phyloP scores from a whole-genome alignment of 2,329 filamentous ascomycete species.

The Fusarium sp. region DNA sequence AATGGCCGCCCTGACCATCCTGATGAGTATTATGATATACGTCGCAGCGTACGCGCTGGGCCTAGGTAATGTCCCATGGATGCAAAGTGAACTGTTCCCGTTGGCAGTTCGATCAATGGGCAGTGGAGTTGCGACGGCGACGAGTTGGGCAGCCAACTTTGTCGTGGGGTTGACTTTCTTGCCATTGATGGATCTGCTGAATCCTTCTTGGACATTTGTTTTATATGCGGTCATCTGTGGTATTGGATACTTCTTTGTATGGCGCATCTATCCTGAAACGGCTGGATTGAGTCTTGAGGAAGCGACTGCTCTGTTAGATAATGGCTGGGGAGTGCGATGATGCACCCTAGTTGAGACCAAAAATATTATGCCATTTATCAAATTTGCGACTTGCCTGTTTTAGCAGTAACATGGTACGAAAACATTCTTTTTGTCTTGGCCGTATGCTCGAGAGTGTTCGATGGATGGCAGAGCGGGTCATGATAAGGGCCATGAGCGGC shows the following conservation, averaged over 20 bases:
- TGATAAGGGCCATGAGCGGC: slow-evolving; percentile 4
- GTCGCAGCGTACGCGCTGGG: slow-evolving; percentile 89
- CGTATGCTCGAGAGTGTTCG: slow-evolving; percentile 26
- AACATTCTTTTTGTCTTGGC: slow-evolving; percentile 11
- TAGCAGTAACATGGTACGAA: slow-evolving; percentile 10
- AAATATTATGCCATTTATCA: neutral
- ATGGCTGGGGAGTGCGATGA: slow-evolving; percentile 78
- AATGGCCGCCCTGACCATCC: slow-evolving; percentile 68
- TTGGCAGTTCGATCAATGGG: slow-evolving; percentile 79
- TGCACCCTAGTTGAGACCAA: slow-evolving; percentile 6
- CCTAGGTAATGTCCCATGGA: slow-evolving; percentile 94
- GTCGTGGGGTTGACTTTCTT: slow-evolving; percentile 88
- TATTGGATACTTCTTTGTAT: slow-evolving; percentile 75
- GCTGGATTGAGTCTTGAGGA: slow-evolving; percentile 85
- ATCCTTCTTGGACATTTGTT: slow-evolving; percentile 81
- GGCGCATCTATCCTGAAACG: slow-evolving; percentile 87
- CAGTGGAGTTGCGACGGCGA: slow-evolving; percentile 79
- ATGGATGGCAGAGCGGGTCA: slow-evolving; percentile 7
- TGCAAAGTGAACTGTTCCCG: slow-evolving; percentile 93
- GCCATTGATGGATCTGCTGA: slow-evolving; percentile 83
- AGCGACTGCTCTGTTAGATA: slow-evolving; percentile 75
- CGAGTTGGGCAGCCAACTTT: slow-evolving; percentile 90
- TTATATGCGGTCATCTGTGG: slow-evolving; percentile 81
- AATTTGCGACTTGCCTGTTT: neutral
- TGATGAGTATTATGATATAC: slow-evolving; percentile 83